Evolutionary conservation across 1,284 basidiomycete genomes (phyloP), one percentile per base, ranked within the genome.

Genomic region (Cutaneotrichosporon daszewskae): DNA sequence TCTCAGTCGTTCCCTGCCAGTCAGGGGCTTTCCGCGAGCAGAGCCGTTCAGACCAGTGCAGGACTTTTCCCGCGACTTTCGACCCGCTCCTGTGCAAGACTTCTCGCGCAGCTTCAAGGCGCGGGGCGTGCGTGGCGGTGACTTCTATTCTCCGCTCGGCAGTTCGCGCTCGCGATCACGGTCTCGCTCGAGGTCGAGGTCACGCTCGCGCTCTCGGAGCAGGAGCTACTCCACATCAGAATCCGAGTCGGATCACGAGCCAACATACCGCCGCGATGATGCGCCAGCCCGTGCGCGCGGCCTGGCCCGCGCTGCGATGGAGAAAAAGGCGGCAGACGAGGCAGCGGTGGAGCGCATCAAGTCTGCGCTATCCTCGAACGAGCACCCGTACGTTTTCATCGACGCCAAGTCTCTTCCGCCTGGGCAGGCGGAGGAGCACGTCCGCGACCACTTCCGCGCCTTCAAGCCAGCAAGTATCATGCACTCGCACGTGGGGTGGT

Each of bases 381-480:
- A 58, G 0, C 43, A 53, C 17, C 48, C 60, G 3, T 60, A 69
- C 41, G 43, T 69, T 9, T 62, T 62, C 37, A 60, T 71, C 45
- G 63, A 64, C 24, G 47, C 44, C 18, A 62, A 58, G 36, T 42
- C 51, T 16, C 41, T 66, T 7, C 59, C 67, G 4, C 32, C 52
- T 4, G 33, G 37, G 14, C 47, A 42, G 9, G 48, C 53, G 20
- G 61, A 66, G 18, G 49, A 53, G 39, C 53, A 63, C 23, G 44
- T 71, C 19, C 47, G 46, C 28, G 64, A 63, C 29, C 65, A 69
- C 49, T 69, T 71, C 49, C 62, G 59, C 37, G 48, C 54, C 17
- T 69, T 66, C 53, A 65, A 64, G 45, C 67, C 67, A n/a, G 33
- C 54, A n/a, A 27, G 60, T 50, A 57, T 68, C 5, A 41, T 65